Conservation (phyloP, 371 early-diverging fungal genomes). For the Mortierella sp. region DNA sequence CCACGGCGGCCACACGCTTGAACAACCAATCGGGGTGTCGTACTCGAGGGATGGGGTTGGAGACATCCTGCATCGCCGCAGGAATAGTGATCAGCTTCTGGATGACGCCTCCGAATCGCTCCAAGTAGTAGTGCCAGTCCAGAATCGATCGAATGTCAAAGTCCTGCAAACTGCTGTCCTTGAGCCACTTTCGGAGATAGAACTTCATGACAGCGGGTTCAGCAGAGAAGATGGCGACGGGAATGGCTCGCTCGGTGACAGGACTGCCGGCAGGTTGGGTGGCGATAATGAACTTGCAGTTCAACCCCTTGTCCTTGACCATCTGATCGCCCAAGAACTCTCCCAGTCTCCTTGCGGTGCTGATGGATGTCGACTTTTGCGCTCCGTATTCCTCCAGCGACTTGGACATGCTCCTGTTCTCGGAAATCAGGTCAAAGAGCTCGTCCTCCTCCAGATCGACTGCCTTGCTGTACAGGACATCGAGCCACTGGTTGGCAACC, state of each 20-base stretch:
- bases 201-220: conserved; percentile 85
- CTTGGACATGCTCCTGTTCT: conserved; percentile 98
- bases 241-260: conserved; percentile 97
- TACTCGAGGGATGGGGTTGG: conserved; percentile 95
- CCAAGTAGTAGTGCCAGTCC: conserved; percentile 99
- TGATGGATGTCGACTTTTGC: conserved; percentile 97
- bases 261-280: conserved; percentile 89
- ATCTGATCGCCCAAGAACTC: conserved; percentile 99
- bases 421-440: conserved; percentile 98
- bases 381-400: conserved; percentile 93
- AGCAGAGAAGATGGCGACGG: conserved; percentile 95
- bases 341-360: conserved; percentile 96
- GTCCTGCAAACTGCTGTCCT: conserved; percentile 76
- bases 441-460: conserved; percentile 89
- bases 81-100: conserved; percentile 99
- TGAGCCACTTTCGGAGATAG: conserved; percentile 96
- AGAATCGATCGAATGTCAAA: conserved; percentile 93
- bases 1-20: conserved; percentile 78
- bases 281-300: conserved; percentile 98
- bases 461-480: conserved; percentile 93
- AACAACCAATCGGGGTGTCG: conserved; percentile 96
- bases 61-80: conserved; percentile 96
- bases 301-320: conserved; percentile 97
- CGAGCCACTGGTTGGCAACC: conserved; percentile 97
- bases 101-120: conserved; percentile 96